Base-by-base conservation (phyloP, 352 stramenopile species). In the Pelagophyceae sp. region DNA sequence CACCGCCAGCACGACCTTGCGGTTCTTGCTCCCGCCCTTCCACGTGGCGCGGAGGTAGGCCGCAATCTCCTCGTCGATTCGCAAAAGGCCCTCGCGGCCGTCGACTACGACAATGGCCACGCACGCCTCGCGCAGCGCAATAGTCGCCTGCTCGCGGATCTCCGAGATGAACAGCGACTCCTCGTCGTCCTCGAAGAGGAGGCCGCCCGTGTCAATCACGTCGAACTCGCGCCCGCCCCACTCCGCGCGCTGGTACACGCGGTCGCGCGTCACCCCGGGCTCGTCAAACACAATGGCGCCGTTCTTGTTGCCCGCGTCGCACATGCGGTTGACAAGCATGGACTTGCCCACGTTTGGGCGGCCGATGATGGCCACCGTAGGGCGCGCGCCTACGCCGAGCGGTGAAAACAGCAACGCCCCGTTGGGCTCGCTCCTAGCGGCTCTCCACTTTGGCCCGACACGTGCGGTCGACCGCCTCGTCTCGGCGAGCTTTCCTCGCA, bases 251-350 rank as follows among this genome's bases (percentile, higher is more conserved):
- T 84, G 82, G 77, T 93, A 94, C 0, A 88, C 93, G 60, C 90
- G 80, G 86, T 94, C 90, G n/a, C 90, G 81, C 1, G 90, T 94
- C 74, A 94, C 91, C 35, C 90, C 90, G 38, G 81, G 81, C 78
- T 93, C 87, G 80, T 94, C 86, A 38, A 87, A 88, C 27, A 93
- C 89, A 82, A 94, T 93, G 51, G 88, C 87, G 58, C 88, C 88
- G 51, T 58, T 58, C 20, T 15, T 32, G 11, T 11, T 67, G 15
- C 67, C 67, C 2, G 67, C 67, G 67, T 74, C 67, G 38, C 67
- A 74, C 17, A 94, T 81, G 25, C 88, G 87, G 84, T 94, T 94
- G 0, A 93, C 89, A 35, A 94, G 82, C 33, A 88, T 90, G 60
- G 77, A 87, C 81, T 94, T 94, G 5, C 89, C 88, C 35, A 93